Evolutionary conservation across 2,329 filamentous ascomycete species (phyloP).

Genomic region (Aspergillus japonicus): DNA sequence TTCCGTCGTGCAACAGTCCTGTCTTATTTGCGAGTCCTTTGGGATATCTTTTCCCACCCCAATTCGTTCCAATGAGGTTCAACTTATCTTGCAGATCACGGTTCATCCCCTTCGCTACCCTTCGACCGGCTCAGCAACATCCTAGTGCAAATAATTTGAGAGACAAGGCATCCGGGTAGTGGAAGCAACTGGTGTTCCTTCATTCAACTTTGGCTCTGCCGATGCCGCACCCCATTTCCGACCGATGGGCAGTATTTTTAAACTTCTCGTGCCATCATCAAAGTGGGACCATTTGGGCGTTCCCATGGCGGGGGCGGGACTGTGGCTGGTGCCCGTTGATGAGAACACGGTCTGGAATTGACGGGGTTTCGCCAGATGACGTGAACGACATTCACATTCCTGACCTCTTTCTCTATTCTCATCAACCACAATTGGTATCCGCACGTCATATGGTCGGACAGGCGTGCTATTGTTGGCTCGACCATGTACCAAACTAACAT

Average conservation of each 20-base stretch:
- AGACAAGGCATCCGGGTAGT: not conserved
- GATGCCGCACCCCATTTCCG: not conserved
- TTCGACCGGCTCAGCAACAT: not conserved
- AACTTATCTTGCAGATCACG: not conserved
- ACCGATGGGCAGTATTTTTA: not conserved
- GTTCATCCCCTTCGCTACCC: not conserved
- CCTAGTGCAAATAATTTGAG: not conserved
- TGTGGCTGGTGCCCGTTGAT: constrained; percentile 7
- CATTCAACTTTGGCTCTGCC: not conserved
- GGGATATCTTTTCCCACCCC: not conserved
- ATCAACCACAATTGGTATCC: not conserved
- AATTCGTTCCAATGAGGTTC: not conserved
- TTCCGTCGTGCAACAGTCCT: not conserved
- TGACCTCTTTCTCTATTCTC: not conserved
- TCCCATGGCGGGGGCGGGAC: not conserved
- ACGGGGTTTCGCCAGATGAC: not conserved
- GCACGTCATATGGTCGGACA: not conserved
- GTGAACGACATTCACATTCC: constrained; percentile 4
- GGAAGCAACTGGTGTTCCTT: not conserved
- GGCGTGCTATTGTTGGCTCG: not conserved
- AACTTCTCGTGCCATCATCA: not conserved
- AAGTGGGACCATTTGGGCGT: not conserved
- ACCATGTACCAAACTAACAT: not conserved
- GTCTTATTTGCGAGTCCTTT: not conserved
- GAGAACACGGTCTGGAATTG: not conserved